Evolutionary conservation across 768 basidiomycete species (phyloP).

Genomic region (Boletus reticuloceps): DNA sequence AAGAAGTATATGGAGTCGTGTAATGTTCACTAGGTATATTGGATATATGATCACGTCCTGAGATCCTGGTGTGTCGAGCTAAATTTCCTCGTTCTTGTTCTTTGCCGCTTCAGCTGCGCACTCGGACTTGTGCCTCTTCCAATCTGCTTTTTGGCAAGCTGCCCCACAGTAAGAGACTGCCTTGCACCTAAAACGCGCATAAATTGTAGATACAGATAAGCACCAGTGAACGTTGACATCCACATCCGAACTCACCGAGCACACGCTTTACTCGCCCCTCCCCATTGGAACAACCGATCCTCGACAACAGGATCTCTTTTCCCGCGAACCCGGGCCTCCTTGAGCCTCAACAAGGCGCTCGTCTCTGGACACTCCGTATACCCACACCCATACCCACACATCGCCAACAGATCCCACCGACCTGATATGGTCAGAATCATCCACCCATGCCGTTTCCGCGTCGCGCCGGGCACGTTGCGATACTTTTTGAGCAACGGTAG

Average conservation of each 20-base stretch:
- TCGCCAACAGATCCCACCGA: background rate
- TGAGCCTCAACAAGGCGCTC: background rate
- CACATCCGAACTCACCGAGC: background rate
- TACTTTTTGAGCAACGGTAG: background rate
- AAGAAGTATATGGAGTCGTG: too few species aligned
- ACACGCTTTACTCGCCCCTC: background rate
- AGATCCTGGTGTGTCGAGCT: background rate
- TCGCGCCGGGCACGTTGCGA: background rate
- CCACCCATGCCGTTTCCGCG: background rate
- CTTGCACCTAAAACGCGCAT: background rate
- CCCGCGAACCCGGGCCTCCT: background rate
- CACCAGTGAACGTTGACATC: background rate
- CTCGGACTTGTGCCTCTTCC: conserved; percentile 1
- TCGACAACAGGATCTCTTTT: background rate
- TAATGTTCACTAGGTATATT: too few species aligned
- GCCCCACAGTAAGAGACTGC: background rate
- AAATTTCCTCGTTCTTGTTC: background rate
- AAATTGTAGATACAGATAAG: background rate
- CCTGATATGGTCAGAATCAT: background rate
- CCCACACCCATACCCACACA: background rate
- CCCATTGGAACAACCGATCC: background rate
- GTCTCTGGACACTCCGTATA: background rate
- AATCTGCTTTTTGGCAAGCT: background rate
- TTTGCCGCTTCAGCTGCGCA: background rate
- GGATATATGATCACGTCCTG: background rate